Conservation (phyloP, 208 protist species). For the Acanthamoeba castellanii region DNA sequence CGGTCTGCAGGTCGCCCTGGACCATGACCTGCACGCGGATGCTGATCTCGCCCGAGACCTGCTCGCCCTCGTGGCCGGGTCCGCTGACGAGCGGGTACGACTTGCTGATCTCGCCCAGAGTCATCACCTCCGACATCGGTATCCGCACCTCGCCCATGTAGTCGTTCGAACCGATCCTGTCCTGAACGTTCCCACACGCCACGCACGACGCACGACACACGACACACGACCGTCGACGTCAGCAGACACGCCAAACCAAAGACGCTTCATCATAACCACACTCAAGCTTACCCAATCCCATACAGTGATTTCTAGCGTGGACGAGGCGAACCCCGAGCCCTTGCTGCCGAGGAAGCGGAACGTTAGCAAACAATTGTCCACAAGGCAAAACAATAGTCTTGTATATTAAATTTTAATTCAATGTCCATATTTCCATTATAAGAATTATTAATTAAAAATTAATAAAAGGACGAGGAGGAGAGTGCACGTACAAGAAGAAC, state of each 20-base stretch:
- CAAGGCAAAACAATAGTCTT: not conserved
- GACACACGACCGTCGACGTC: not conserved
- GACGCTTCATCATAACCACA: too few species aligned
- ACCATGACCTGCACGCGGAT: constrained; percentile 13
- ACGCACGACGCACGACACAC: not conserved
- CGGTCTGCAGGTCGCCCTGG: constrained; percentile 22
- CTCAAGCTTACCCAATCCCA: not conserved
- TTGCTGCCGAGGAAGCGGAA: not conserved
- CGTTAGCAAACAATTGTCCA: not conserved
- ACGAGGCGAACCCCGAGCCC: not conserved
- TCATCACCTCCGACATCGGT: constrained; percentile 15
- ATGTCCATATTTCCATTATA: too few species aligned
- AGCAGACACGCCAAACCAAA: too few species aligned
- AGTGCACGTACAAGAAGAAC: not conserved
- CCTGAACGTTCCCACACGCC: not conserved
- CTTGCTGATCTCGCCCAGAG: constrained; percentile 9
- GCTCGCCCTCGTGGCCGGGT: not conserved
- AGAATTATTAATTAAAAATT: not conserved
- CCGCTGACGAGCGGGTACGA: not conserved
- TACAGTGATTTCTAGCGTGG: not conserved
- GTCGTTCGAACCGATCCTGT: not conserved
- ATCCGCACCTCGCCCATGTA: constrained; percentile 45
- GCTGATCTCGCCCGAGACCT: constrained; percentile 5
- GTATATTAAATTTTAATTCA: too few species aligned
- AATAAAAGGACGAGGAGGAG: not conserved